These are phyloP conservation scores for Naganishia randhawae DNA, from an alignment of 768 basidiomycete species.

Conservation along the genomic window DNA sequence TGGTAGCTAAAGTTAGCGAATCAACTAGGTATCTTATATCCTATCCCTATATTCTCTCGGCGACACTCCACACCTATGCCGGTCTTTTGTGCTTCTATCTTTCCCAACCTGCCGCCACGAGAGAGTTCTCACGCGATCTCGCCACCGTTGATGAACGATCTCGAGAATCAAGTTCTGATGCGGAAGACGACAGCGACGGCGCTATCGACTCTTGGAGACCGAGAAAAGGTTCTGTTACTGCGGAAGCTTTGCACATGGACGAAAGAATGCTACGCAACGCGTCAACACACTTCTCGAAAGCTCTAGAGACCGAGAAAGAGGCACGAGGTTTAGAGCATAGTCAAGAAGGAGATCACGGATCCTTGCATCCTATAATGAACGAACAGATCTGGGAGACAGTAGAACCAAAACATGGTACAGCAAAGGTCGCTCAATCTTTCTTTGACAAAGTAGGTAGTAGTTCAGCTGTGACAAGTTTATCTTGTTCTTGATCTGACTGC, in stretches of 20 bases:
- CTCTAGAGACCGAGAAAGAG: slow-evolving; percentile 24
- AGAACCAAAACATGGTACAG: neutral
- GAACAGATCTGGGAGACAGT: neutral
- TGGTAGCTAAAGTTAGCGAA: neutral
- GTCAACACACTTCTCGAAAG: slow-evolving; percentile 15
- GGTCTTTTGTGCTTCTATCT: slow-evolving; percentile 64
- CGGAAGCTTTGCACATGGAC: neutral
- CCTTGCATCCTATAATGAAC: neutral
- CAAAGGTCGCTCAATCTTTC: slow-evolving; percentile 18
- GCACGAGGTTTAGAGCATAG: neutral
- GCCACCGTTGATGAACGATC: neutral
- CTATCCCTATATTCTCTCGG: slow-evolving; percentile 79
- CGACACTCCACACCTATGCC: slow-evolving; percentile 74
- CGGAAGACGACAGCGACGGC: neutral
- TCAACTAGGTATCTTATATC: slow-evolving; percentile 67
- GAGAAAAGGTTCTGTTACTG: neutral
- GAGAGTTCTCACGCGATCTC: neutral
- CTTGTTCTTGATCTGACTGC: neutral
- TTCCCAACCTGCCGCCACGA: slow-evolving; percentile 39
- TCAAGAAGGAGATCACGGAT: neutral
- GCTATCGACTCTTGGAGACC: neutral
- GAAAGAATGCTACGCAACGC: slow-evolving; percentile 10
- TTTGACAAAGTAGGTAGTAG: slow-evolving; percentile 18
- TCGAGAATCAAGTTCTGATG: neutral
- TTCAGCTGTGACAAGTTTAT: neutral